Conservation (phyloP, 2,329 filamentous ascomycete genomes). For the Fusarium succisae region DNA sequence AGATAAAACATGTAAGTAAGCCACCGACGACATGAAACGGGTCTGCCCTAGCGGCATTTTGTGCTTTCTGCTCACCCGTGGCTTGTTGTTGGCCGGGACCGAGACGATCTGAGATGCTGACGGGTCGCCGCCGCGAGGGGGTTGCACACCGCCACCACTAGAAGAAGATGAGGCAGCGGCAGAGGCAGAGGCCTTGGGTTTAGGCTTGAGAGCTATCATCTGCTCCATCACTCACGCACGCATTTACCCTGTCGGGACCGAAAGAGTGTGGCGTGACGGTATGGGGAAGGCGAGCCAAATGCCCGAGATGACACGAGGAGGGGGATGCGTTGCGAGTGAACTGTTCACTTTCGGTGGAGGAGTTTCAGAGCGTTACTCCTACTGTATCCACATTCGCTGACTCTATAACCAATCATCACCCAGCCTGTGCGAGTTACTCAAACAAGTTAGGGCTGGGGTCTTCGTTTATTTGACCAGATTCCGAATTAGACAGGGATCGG, state of each 20-base stretch:
- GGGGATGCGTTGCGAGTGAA: not conserved
- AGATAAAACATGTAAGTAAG: not conserved
- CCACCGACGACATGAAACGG: not conserved
- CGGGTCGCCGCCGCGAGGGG: not conserved
- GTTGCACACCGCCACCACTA: not conserved
- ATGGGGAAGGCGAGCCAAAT: not conserved
- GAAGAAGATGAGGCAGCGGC: not conserved
- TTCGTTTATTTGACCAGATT: not conserved
- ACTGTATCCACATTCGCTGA: not conserved
- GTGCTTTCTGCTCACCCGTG: not conserved
- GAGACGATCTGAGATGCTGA: not conserved
- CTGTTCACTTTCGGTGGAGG: not conserved
- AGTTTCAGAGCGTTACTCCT: not conserved
- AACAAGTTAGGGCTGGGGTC: not conserved
- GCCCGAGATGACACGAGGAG: not conserved
- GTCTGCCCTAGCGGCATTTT: not conserved
- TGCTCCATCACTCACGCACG: not conserved
- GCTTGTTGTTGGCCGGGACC: not conserved
- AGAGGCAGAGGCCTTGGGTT: not conserved
- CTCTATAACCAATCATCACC: conserved; percentile 2
- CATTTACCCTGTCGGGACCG: not conserved
- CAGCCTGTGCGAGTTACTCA: conserved; percentile 20
- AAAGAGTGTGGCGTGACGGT: not conserved
- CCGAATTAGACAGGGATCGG: not conserved
- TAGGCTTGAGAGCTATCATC: not conserved